Base-by-base conservation (phyloP, 257 asterid species). In the Solanum ahanhuiri region DNA sequence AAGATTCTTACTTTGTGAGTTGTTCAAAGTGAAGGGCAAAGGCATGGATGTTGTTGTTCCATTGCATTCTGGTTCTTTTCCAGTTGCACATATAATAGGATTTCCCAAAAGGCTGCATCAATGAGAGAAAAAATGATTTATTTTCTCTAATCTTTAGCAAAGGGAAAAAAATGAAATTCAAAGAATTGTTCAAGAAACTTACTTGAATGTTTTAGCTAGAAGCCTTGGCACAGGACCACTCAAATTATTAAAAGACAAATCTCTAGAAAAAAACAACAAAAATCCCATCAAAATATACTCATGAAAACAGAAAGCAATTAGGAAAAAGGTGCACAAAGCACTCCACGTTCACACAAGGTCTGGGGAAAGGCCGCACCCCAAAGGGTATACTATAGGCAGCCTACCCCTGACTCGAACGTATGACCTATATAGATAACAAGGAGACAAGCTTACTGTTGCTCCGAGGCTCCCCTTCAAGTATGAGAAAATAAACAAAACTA, bases 161-260 rank as follows among this genome's bases (percentile, higher is more conserved):
- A 70, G 18, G 76, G 33, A 39, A 72, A 43, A 31, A 6, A 4
- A 30, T 11, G 71, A n/a, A 10, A 79, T 39, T 72, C 30, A 17
- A 34, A 28, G 48, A 87, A 81, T 14, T 88, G 41, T 76, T 15
- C 25, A 48, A 60, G 37, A 63, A 90, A 88, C 83, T 83, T 90
- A 97, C 99, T 92, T 93, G 94, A 95, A 91, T 31, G 98, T 97
- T 91, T 95, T 95, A 31, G 97, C 96, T 83, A 93, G 91, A 87
- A 94, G 90, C 87, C 90, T 97, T 2, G 98, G 99, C 89, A 95
- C 89, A 37, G 98, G 93, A 85, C 98, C 99, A 83, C 96, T 97
- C 82, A 97, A 85, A 90, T 97, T 94, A 89, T 97, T 97, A 94
- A 92, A 97, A 20, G 99, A 96, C 93, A 96, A 87, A 85, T 96